Evolutionary conservation across 176 grass and related monocot genomes (phyloP), one percentile per base, ranked within the genome.

Genomic region (Triticum turgidum): DNA sequence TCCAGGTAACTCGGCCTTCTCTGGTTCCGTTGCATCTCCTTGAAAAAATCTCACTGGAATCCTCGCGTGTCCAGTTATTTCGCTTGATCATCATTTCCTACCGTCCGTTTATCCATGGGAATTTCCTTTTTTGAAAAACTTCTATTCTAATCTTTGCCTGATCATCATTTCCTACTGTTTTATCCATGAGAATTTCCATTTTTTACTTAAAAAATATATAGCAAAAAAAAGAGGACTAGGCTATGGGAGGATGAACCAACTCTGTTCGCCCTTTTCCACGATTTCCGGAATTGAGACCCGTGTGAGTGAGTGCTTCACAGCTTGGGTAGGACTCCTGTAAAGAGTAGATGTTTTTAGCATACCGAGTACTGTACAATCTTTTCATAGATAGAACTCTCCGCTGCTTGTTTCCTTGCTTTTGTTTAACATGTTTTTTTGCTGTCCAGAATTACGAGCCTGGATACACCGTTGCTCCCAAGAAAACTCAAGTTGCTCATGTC

Each of bases 391-490:
- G 44, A 45, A 6, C 54, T 20, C 54, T 58, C 54, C 6, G 54
- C 17, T 8, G 54, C 54, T 58, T 58, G 54, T 58, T 21, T 58
- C 18, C 17, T 58, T 58, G 54, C 65, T 44, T 42, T n/a, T 24
- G 69, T 24, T 73, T 45, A 73, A 73, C 35, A 25, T 73, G 38
- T 67, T 73, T 73, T 73, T 73, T 73, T 25, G 21, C 39, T 45
- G 2, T 25, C 70, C 70, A 73, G 70, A 73, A 73, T 73, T 73
- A 73, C 39, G 70, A 73, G 70, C 70, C 39, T 73, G 70, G 70
- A n/a, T 73, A 73, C 70, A 73, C 21, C 11, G 70, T 25, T 73
- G 38, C 70, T 25, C 39, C 70, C 70, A 73, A 73, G 70, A 73
- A 45, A 73, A n/a, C 38, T 73, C 69, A 72, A 21, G 69, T 22